Evolutionary conservation across 169 alveolate species (phyloP).

Genomic region (Eimeria nieschulzi): DNA sequence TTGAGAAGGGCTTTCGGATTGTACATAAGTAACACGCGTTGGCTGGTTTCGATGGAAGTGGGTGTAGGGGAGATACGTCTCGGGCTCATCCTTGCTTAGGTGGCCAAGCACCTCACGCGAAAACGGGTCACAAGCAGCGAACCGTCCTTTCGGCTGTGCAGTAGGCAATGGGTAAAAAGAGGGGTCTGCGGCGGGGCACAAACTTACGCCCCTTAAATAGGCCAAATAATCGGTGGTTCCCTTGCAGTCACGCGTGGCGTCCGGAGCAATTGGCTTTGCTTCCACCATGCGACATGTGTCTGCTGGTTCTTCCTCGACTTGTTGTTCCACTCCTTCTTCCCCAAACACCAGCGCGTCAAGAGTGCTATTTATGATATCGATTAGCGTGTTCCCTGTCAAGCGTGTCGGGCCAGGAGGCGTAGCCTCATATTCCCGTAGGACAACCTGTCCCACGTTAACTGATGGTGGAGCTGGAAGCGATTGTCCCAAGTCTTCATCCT

Average conservation of each 20-base stretch:
- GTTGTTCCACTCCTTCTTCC: background rate
- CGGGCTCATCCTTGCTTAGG: background rate
- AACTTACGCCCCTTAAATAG: background rate
- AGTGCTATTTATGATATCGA: background rate
- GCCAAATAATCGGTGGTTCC: constrained; percentile 8
- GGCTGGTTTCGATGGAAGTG: background rate
- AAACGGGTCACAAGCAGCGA: background rate
- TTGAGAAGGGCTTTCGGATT: background rate
- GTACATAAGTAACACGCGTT: background rate
- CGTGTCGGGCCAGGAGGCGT: background rate
- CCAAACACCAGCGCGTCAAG: background rate
- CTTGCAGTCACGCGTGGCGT: background rate
- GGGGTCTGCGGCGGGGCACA: background rate
- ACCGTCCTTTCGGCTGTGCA: background rate
- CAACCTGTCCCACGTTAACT: background rate
- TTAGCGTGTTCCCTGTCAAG: background rate
- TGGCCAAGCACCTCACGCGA: constrained; percentile 6
- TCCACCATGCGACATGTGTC: too few species aligned
- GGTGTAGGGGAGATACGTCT: background rate
- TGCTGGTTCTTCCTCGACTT: background rate
- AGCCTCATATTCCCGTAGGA: background rate
- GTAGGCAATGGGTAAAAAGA: background rate
- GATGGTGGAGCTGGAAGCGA: too few species aligned
- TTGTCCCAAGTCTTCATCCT: too few species aligned
- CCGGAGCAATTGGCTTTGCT: background rate